Evolutionary conservation across 2,329 filamentous ascomycete species (phyloP), one percentile per base, ranked within the genome.

Genomic region (Fusarium multiceps): DNA sequence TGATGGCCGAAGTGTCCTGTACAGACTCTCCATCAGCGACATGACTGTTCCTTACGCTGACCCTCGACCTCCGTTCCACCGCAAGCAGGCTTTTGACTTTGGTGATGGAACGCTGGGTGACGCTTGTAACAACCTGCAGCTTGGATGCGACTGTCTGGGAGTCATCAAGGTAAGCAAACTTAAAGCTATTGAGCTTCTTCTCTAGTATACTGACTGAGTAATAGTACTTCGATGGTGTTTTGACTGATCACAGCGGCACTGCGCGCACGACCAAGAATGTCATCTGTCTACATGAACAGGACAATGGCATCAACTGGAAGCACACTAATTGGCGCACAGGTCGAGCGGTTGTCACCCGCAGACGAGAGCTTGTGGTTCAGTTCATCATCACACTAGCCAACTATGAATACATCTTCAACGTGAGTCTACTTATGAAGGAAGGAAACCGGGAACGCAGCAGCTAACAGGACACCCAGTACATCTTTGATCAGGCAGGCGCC

Each of bases 261-360:
- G 72, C 76, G 0, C 48, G 89, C 84, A 73, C 68, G 7, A 69
- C 69, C 16, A 89, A 89, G 71, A 79, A 80, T 28, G 89, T 89
- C 3, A 81, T 92, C 42, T 93, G 90, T 67, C 81, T 92, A 4
- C 90, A 93, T 72, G 90, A 93, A 78, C 86, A 91, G 72, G 91
- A 93, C 74, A 87, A 88, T 65, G 91, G 90, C 3, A 90, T 93
- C 49, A 83, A 86, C 23, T 92, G 89, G 89, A 92, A 92, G 75
- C 90, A 92, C 79, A 86, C 89, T 25, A 91, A 92, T 78, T 90
- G 84, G 79, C 84, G 90, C 18, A 92, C 89, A 0, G 82, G 83
- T 12, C 82, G 87, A 13, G 88, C 88, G 0, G 86, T 88, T 1
- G 87, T 91, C 0, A 86, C 86, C 1, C 83, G 90, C 7, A 82